phyloP scores from a whole-genome alignment of 495 filamentous ascomycete genomes.

The Daldinia grandis region DNA sequence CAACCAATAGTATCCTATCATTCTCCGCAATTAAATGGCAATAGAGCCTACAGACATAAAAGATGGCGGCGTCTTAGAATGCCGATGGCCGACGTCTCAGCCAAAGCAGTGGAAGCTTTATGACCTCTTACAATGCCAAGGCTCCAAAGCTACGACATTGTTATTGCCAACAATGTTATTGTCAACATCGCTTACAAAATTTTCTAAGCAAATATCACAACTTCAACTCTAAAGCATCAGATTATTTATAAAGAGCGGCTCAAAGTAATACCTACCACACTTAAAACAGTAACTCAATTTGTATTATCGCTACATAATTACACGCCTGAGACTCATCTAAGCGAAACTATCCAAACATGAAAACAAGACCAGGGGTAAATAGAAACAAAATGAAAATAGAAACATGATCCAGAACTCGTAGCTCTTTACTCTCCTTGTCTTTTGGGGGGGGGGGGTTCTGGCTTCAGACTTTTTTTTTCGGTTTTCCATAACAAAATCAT shows the following conservation, averaged over 20 bases:
- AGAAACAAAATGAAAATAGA: no score
- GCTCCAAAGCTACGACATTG: background rate
- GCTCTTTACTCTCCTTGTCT: no score
- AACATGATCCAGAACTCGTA: no score
- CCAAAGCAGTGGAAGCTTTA: background rate
- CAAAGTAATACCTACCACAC: no score
- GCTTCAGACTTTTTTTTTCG: no score
- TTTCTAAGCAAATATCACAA: background rate
- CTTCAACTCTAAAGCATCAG: background rate
- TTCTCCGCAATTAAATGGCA: background rate
- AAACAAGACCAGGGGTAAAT: no score
- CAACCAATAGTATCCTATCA: slow-evolving; percentile 4
- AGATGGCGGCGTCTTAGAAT: slow-evolving; percentile 5
- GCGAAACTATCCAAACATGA: no score
- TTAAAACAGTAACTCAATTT: no score
- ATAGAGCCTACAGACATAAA: background rate
- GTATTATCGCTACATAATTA: no score
- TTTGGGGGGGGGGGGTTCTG: no score
- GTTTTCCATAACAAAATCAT: background rate
- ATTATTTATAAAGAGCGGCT: background rate
- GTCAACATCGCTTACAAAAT: background rate
- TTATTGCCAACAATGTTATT: background rate
- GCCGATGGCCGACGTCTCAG: slow-evolving; percentile 21
- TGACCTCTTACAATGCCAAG: no score
- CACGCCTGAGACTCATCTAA: no score